A percentile compares a stretch with the other conserved stretches of the same genome.
Evolutionary conservation across 208 protist genomes (phyloP).

Genomic region (Trypanosoma grayi): DNA sequence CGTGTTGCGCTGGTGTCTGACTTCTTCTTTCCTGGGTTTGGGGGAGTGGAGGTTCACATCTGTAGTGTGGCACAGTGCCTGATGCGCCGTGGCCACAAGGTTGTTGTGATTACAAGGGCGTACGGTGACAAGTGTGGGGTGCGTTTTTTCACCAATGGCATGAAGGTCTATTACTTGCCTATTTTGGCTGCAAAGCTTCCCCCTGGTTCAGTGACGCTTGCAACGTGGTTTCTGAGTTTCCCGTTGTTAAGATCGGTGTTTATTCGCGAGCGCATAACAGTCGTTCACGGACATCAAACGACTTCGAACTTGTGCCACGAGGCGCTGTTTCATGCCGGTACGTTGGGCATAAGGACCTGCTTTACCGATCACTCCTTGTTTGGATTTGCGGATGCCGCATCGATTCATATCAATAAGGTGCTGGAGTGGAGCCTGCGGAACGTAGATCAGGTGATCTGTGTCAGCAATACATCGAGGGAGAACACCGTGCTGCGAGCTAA

Average conservation of each 20-base stretch:
- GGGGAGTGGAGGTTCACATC: conserved; percentile 98
- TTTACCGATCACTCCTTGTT: conserved; percentile 99
- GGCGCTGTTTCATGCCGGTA: conserved; percentile 93
- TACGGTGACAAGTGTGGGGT: conserved; percentile 95
- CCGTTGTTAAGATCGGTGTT: conserved; percentile 94
- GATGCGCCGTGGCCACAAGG: conserved; percentile 95
- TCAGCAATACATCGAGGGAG: conserved; percentile 98
- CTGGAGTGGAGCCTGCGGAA: conserved; percentile 94
- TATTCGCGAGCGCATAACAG: conserved; percentile 94
- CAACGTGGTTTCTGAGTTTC: conserved; percentile 82
- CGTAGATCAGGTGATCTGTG: conserved; percentile 97
- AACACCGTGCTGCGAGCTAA: conserved; percentile 96
- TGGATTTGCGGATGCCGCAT: conserved; percentile 95
- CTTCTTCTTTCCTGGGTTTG: conserved; percentile 98
- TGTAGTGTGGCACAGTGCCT: conserved; percentile 96
- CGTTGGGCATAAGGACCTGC: conserved; percentile 94
- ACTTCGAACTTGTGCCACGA: conserved; percentile 96
- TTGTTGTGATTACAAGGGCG: conserved; percentile 95
- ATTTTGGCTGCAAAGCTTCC: conserved; percentile 88
- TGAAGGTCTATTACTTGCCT: conserved; percentile 99
- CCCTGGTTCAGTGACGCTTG: conserved; percentile 89
- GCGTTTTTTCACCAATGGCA: conserved; percentile 94
- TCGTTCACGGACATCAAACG: conserved; percentile 97
- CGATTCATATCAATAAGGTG: conserved; percentile 97
- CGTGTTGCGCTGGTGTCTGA: conserved; percentile 93